phyloP scores from a whole-genome alignment of 2,329 filamentous ascomycete genomes.

The Aspergillus neoniger region DNA sequence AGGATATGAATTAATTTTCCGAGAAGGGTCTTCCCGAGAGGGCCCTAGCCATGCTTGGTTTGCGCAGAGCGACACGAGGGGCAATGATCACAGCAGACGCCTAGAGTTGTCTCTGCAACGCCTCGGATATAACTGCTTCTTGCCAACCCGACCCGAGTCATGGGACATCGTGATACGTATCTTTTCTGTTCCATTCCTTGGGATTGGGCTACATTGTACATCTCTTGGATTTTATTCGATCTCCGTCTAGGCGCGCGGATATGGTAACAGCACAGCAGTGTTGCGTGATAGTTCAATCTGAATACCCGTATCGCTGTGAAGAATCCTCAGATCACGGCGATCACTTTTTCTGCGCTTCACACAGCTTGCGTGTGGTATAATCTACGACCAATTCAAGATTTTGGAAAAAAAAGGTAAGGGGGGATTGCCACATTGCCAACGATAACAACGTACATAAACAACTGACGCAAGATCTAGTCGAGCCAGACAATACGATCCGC shows the following conservation, averaged over 20 bases:
- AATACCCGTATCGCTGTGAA: neutral
- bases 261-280: neutral
- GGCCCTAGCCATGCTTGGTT: slow-evolving; percentile 3
- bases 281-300: neutral
- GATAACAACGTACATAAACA: neutral
- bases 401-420: neutral
- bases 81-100: neutral
- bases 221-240: neutral
- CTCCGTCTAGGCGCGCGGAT: neutral
- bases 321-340: neutral
- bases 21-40: slow-evolving; percentile 18
- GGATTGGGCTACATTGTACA: neutral
- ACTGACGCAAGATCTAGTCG: neutral
- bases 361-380: neutral
- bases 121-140: neutral
- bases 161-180: neutral
- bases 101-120: neutral
- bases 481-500: neutral
- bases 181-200: neutral
- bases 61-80: slow-evolving; percentile 3
- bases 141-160: slow-evolving; percentile 1
- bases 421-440: neutral
- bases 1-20: slow-evolving; percentile 20
- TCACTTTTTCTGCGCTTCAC: neutral
- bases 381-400: too few relatives aligned